phyloP scores from a whole-genome alignment of 345 rosid genomes.

The Balakata baccata region DNA sequence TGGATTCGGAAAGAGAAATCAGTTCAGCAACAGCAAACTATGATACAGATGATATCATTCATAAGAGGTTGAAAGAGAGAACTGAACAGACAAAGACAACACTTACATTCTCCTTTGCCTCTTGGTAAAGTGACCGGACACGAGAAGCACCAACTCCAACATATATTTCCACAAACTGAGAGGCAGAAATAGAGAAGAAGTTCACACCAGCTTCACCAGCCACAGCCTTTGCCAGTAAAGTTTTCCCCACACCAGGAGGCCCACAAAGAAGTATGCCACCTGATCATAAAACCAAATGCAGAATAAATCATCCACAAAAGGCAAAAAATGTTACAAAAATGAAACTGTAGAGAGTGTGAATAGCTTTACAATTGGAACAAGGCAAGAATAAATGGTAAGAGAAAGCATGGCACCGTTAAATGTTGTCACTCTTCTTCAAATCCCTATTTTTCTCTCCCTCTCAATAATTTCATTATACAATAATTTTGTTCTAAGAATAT shows the following conservation, averaged over 20 bases:
- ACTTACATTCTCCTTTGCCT: slow-evolving; percentile 76
- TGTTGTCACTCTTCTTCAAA: neutral
- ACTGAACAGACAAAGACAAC: slow-evolving; percentile 17
- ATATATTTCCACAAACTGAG: slow-evolving; percentile 94
- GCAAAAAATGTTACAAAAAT: neutral
- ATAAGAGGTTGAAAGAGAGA: neutral
- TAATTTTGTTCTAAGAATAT: neutral
- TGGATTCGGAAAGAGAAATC: neutral
- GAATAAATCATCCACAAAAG: slow-evolving; percentile 10
- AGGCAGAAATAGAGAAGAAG: slow-evolving; percentile 95
- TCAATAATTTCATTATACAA: neutral
- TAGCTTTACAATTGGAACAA: slow-evolving; percentile 2
- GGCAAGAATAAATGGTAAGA: neutral
- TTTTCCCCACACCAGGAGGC: slow-evolving; percentile 94
- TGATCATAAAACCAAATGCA: slow-evolving; percentile 31
- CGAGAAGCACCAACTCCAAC: slow-evolving; percentile 98
- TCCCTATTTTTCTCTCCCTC: neutral
- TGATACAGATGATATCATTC: slow-evolving; percentile 8
- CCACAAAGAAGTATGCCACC: slow-evolving; percentile 97
- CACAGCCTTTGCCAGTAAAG: slow-evolving; percentile 91
- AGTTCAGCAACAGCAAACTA: neutral
- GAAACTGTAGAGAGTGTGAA: neutral
- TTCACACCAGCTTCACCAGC: slow-evolving; percentile 98
- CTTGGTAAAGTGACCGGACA: slow-evolving; percentile 87
- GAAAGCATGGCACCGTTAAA: neutral